Conservation (phyloP, 179 eudicot species). For the Beta macrorhiza region DNA sequence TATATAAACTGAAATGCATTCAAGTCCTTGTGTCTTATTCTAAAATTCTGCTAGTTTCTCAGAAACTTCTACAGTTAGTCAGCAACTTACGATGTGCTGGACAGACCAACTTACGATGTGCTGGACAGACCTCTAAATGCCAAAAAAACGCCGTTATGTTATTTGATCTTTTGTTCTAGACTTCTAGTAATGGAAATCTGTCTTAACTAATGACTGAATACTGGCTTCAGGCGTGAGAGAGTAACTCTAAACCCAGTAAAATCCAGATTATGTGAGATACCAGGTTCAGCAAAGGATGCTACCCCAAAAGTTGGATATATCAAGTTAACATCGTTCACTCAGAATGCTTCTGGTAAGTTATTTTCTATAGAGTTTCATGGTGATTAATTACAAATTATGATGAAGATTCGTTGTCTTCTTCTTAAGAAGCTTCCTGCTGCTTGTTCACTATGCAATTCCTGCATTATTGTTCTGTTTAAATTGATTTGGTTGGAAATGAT, state of each 20-base stretch:
- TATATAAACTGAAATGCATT: neutral
- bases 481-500: neutral
- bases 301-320: conserved; percentile 76
- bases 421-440: neutral
- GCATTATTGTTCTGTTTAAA: neutral
- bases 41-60: neutral
- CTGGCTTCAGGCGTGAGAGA: conserved; percentile 70
- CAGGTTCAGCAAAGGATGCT: conserved; percentile 57
- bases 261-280: conserved; percentile 67
- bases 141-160: neutral
- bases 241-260: conserved; percentile 80
- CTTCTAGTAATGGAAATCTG: neutral
- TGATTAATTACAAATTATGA: neutral
- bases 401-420: neutral
- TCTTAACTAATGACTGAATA: neutral
- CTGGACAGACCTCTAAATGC: neutral
- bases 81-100: too few species aligned
- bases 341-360: conserved; percentile 83
- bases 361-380: neutral
- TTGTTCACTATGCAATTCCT: conserved; percentile 6
- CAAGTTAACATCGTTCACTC: conserved; percentile 79
- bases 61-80: neutral
- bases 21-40: neutral
- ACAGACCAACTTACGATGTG: too few species aligned
- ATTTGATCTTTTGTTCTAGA: neutral